Percentiles rank a stretch among this genome's conserved stretches.
Conservation (phyloP, 1,139 yeast species). For the Pneumocystis oryctolagi region DNA sequence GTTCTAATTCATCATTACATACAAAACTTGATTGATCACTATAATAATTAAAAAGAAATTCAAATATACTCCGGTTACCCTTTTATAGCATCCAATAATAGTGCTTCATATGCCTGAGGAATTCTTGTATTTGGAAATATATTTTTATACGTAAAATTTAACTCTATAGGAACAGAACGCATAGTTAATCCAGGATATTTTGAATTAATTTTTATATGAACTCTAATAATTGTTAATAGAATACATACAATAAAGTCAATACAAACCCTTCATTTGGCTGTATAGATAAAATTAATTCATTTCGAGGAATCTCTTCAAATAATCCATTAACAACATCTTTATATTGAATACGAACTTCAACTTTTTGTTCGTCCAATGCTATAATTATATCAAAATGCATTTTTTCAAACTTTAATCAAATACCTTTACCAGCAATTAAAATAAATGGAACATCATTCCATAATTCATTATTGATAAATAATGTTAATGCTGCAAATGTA, state of each 20-base stretch:
- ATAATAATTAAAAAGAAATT: background rate
- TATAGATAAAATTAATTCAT: constrained; percentile 81
- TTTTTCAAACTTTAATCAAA: constrained; percentile 19
- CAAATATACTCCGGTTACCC: constrained; percentile 22
- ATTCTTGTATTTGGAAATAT: constrained; percentile 84
- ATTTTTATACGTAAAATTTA: constrained; percentile 70
- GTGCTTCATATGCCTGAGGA: constrained; percentile 95
- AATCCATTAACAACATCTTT: constrained; percentile 74
- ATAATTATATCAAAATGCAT: background rate
- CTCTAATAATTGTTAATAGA: constrained; percentile 16
- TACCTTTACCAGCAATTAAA: constrained; percentile 75
- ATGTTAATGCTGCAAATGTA: constrained; percentile 75
- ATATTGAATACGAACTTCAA: constrained; percentile 86
- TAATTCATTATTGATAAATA: constrained; percentile 74
- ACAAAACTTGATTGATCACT: constrained; percentile 93
- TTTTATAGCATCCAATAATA: constrained; percentile 73
- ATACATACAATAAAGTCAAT: too few species aligned
- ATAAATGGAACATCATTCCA: constrained; percentile 98
- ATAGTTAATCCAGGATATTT: constrained; percentile 86
- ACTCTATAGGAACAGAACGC: constrained; percentile 68
- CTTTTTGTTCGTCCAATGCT: constrained; percentile 35
- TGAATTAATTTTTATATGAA: constrained; percentile 79
- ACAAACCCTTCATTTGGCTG: constrained; percentile 92
- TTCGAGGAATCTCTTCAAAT: constrained; percentile 67
- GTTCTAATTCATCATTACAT: constrained; percentile 92